Base-by-base conservation (phyloP, 2,329 filamentous ascomycete species). In the Rasamsonia emersonii region DNA sequence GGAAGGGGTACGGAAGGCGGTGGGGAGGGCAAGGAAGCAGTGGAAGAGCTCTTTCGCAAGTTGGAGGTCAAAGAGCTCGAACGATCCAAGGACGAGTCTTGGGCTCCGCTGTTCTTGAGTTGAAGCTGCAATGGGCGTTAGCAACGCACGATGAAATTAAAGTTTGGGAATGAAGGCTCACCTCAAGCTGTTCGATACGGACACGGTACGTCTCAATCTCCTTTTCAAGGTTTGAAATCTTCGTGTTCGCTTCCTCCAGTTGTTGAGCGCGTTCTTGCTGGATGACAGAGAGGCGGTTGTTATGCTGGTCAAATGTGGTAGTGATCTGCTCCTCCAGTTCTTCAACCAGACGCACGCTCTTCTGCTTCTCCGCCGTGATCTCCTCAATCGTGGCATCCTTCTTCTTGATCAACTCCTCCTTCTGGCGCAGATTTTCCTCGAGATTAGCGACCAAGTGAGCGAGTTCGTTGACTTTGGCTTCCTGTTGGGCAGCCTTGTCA, bases 281-380 rank as follows among this genome's bases (percentile, higher is more conserved):
- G 29, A 89, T 68, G 28, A 82, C 79, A 32, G 88, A 95, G 32
- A 96, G 66, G 33, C 89, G 79, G 62, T 94, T 93, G 57, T 95
- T 85, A 38, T 89, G 86, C 55, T 94, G 84, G 51, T 98, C 91
- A 59, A 86, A 98, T 62, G 91, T 95, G 54, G 74, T 85, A 53
- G 89, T 88, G 33, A 98, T 77, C 59, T 98, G 91, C 49, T 96
- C 89, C 60, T 98, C 91, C 4, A 98, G 77, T 61, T 98, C 89
- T 56, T 96, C 86, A 6, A 98, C 85, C 9, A 98, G 69, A 14
- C 86, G 78, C 24, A 84, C 82, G 58, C 91, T 93, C 71, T 93
- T 95, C 65, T 86, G 80, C 68, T 93, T 93, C 62, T 75, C 75
- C 10, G 67, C 64, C 14, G 62, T 66, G 35, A 77, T 64, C 41